Evolutionary conservation across 257 asterid genomes (phyloP).

Genomic region (Solanum chiquidenum): DNA sequence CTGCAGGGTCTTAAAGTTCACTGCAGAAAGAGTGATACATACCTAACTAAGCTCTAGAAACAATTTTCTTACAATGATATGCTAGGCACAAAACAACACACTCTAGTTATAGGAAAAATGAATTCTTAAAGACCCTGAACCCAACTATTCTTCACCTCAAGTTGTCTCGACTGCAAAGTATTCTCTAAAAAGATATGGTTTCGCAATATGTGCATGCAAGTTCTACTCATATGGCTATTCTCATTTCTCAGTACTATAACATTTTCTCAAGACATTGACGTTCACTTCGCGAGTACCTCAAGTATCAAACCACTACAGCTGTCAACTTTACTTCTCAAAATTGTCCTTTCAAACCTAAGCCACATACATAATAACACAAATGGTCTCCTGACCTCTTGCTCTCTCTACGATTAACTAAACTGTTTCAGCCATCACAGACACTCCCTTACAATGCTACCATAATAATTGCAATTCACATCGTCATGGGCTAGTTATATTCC

Average conservation of each 20-base stretch:
- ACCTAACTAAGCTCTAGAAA: not conserved
- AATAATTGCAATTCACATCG: not conserved
- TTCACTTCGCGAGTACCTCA: not conserved
- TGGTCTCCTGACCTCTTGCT: not conserved
- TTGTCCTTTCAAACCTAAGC: not conserved
- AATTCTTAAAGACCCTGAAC: not conserved
- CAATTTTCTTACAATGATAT: not conserved
- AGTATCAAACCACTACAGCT: not conserved
- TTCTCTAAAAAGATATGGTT: not conserved
- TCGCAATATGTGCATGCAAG: not conserved
- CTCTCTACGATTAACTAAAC: not conserved
- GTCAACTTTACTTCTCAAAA: not conserved
- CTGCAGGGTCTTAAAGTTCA: not conserved
- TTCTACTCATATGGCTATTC: not conserved
- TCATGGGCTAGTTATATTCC: not conserved
- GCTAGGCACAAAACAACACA: not conserved
- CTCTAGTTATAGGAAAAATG: not conserved
- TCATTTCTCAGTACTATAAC: not conserved
- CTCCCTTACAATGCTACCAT: not conserved
- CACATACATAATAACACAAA: not conserved
- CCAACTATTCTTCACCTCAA: not conserved
- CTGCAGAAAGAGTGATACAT: not conserved
- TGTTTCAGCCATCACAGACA: not conserved
- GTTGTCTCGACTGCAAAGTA: not conserved
- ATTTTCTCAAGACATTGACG: not conserved